Conservation (phyloP, 139 green algal species). For the Coelastrella sp. region DNA sequence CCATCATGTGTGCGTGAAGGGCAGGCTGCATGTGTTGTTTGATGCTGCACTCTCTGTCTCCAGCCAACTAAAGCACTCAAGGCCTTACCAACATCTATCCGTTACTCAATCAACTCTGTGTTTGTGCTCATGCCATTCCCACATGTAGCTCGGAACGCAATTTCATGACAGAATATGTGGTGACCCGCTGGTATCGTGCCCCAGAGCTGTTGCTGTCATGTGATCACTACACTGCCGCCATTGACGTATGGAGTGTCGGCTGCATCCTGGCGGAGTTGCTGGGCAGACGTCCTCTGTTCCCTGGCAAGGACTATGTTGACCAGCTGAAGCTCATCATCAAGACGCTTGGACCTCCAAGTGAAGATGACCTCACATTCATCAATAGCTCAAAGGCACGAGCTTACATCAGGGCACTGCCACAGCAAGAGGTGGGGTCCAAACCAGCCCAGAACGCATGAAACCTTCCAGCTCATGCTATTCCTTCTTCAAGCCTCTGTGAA, state of each 20-base stretch:
- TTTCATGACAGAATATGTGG: conserved; percentile 98
- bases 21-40: too few species aligned
- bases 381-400: conserved; percentile 80
- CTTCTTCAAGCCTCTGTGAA: too few species aligned
- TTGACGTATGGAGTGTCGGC: conserved; percentile 95
- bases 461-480: neutral
- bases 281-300: conserved; percentile 83
- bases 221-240: conserved; percentile 89
- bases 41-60: too few species aligned
- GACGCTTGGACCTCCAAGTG: conserved; percentile 87
- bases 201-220: conserved; percentile 94
- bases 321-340: conserved; percentile 95
- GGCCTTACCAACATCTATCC: neutral
- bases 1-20: too few species aligned
- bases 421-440: conserved; percentile 58
- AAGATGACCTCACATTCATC: conserved; percentile 95
- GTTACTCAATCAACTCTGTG: too few species aligned
- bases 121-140: too few species aligned
- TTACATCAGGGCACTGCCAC: conserved; percentile 84
- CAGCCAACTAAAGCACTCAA: neutral
- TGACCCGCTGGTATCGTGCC: conserved; percentile 96
- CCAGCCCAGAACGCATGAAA: neutral
- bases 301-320: conserved; percentile 89
- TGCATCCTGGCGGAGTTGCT: conserved; percentile 97
- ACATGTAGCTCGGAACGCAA: conserved; percentile 79